Evolutionary conservation across 495 filamentous ascomycete species (phyloP).

Genomic region (Aspergillus affinis): DNA sequence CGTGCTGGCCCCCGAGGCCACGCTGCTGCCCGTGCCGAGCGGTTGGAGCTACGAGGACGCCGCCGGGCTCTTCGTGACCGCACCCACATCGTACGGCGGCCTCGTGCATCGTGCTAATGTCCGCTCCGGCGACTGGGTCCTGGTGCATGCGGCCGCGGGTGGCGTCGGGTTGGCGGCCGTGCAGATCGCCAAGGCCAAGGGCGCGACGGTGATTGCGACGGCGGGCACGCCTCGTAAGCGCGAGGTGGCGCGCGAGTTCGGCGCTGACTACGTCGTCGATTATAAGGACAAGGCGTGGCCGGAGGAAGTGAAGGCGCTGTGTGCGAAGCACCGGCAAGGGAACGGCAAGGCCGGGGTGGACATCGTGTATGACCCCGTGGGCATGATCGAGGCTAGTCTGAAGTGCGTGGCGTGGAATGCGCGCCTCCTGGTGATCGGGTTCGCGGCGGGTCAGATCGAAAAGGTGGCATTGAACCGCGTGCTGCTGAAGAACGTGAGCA

Average conservation of each 20-base stretch:
- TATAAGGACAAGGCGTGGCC: slow-evolving; percentile 74
- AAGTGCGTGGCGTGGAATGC: slow-evolving; percentile 94
- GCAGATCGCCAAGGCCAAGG: slow-evolving; percentile 88
- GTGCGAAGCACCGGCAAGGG: slow-evolving; percentile 51
- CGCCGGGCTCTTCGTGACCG: slow-evolving; percentile 87
- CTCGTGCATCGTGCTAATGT: slow-evolving; percentile 76
- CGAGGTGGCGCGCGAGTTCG: slow-evolving; percentile 72
- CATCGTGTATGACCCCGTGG: slow-evolving; percentile 89
- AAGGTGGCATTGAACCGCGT: slow-evolving; percentile 91
- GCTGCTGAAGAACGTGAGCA: slow-evolving; percentile 86
- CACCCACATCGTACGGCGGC: slow-evolving; percentile 84
- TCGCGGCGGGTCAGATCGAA: slow-evolving; percentile 86
- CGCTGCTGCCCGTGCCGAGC: slow-evolving; percentile 68
- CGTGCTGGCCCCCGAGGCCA: slow-evolving; percentile 61
- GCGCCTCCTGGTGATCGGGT: slow-evolving; percentile 82
- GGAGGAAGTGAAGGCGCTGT: slow-evolving; percentile 70
- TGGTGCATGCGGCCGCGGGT: slow-evolving; percentile 90
- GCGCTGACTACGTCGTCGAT: slow-evolving; percentile 80
- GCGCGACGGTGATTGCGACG: slow-evolving; percentile 87
- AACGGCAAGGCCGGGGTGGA: slow-evolving; percentile 71
- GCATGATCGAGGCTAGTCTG: slow-evolving; percentile 76
- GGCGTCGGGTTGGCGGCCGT: slow-evolving; percentile 91
- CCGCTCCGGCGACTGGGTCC: slow-evolving; percentile 78
- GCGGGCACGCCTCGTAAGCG: slow-evolving; percentile 77
- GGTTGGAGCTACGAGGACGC: slow-evolving; percentile 85